phyloP scores from a whole-genome alignment of 2,329 filamentous ascomycete genomes.

The Fusarium palustre region DNA sequence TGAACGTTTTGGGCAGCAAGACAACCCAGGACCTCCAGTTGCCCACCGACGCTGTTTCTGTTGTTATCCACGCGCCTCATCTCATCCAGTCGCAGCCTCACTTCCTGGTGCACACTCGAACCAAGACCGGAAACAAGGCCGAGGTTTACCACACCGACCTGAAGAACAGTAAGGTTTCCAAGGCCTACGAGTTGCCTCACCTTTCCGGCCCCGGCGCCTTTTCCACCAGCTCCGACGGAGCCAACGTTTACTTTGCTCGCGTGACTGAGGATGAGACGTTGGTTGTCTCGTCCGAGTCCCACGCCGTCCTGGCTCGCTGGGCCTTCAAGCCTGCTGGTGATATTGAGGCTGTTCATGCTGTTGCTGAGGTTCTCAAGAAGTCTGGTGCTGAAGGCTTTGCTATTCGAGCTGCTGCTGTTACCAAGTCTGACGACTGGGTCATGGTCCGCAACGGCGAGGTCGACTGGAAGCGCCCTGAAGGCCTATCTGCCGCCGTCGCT shows the following conservation, averaged over 20 bases:
- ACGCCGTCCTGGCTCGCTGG: conserved; percentile 83
- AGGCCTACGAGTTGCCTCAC: conserved; percentile 82
- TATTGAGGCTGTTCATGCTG: conserved; percentile 71
- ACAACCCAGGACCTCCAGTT: conserved; percentile 66
- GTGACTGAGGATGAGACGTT: conserved; percentile 79
- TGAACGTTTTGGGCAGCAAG: conserved; percentile 77
- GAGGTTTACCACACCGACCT: conserved; percentile 87
- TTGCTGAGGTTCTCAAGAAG: conserved; percentile 85
- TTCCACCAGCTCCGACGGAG: conserved; percentile 79
- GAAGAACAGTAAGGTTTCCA: conserved; percentile 74
- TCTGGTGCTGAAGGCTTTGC: conserved; percentile 74
- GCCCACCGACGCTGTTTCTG: conserved; percentile 58
- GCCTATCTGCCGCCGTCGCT: conserved; percentile 80
- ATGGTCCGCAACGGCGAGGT: conserved; percentile 84
- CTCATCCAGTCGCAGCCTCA: conserved; percentile 78
- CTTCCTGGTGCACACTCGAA: conserved; percentile 86
- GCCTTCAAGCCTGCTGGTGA: conserved; percentile 61
- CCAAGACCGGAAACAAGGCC: conserved; percentile 77
- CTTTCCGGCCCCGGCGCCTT: conserved; percentile 78
- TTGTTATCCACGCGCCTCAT: conserved; percentile 80
- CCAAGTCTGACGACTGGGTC: conserved; percentile 79
- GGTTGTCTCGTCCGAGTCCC: conserved; percentile 80
- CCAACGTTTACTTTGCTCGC: conserved; percentile 90
- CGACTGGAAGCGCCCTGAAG: conserved; percentile 85
- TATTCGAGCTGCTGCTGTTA: conserved; percentile 79